Conservation (phyloP, 2,329 filamentous ascomycete species). For the Ophiostoma triangulosporum region DNA sequence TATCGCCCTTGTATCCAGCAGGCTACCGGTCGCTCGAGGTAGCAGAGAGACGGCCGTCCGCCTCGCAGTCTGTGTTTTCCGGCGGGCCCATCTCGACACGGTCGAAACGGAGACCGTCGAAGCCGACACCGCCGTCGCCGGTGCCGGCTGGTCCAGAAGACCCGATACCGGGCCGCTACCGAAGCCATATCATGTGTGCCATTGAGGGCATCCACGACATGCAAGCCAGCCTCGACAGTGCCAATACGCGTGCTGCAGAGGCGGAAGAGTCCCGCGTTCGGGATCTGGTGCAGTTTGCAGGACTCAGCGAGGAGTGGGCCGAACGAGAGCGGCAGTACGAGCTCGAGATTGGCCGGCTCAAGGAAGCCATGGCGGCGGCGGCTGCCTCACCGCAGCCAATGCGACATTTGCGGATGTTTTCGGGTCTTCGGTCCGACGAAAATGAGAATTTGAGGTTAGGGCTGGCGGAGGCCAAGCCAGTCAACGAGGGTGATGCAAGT, state of each 20-base stretch:
- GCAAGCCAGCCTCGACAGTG: slow-evolving; percentile 15
- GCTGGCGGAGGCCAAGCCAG: not conserved
- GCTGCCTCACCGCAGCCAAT: slow-evolving; percentile 6
- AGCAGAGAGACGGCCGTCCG: not conserved
- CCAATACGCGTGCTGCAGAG: slow-evolving; percentile 18
- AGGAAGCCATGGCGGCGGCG: slow-evolving; percentile 19
- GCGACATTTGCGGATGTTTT: not conserved
- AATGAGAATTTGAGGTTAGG: no score
- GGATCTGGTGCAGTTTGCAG: slow-evolving; percentile 23
- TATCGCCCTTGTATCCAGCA: not conserved
- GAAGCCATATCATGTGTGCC: slow-evolving; percentile 27
- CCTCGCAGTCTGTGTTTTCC: not conserved
- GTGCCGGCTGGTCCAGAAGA: slow-evolving; percentile 2
- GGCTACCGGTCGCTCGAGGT: not conserved
- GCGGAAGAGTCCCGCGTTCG: slow-evolving; percentile 19
- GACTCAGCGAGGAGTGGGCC: slow-evolving; percentile 26
- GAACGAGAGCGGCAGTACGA: slow-evolving; percentile 25
- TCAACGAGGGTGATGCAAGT: not conserved
- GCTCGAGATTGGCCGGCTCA: slow-evolving; percentile 27
- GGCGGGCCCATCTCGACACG: not conserved
- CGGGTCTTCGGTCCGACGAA: not conserved
- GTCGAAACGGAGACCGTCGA: not conserved
- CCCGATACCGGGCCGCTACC: slow-evolving; percentile 27
- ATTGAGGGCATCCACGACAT: slow-evolving; percentile 24
- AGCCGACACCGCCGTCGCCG: not conserved